Conservation (phyloP, 2,329 filamentous ascomycete species). For the Colletotrichum sp. region DNA sequence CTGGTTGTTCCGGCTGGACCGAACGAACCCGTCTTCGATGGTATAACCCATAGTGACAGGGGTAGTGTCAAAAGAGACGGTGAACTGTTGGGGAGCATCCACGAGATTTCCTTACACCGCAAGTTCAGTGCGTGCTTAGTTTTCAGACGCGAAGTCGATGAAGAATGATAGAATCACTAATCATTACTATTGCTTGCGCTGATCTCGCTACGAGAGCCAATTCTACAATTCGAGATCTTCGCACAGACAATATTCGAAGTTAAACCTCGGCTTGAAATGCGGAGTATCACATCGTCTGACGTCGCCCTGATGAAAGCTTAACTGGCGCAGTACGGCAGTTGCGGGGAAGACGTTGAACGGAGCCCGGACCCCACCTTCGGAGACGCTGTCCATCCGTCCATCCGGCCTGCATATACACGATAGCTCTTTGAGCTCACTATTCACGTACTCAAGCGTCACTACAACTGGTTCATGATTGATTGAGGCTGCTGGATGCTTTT, state of each 20-base stretch:
- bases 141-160: background rate
- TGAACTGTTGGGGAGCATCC: background rate
- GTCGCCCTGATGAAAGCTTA: background rate
- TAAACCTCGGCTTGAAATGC: background rate
- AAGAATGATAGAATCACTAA: background rate
- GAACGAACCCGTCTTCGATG: constrained; percentile 4
- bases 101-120: background rate
- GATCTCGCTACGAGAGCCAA: background rate
- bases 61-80: no score
- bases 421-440: background rate
- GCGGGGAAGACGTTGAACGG: constrained; percentile 5
- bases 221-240: background rate
- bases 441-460: background rate
- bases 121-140: background rate
- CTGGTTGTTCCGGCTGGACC: background rate
- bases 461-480: background rate
- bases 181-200: background rate
- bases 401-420: background rate
- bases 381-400: background rate
- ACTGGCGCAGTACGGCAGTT: background rate
- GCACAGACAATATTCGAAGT: background rate
- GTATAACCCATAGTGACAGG: background rate
- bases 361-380: background rate
- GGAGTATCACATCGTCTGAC: background rate
- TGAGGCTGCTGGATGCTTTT: background rate